phyloP scores from a whole-genome alignment of 2,329 filamentous ascomycete species.

The Aspergillus pseudoviridinutans region DNA sequence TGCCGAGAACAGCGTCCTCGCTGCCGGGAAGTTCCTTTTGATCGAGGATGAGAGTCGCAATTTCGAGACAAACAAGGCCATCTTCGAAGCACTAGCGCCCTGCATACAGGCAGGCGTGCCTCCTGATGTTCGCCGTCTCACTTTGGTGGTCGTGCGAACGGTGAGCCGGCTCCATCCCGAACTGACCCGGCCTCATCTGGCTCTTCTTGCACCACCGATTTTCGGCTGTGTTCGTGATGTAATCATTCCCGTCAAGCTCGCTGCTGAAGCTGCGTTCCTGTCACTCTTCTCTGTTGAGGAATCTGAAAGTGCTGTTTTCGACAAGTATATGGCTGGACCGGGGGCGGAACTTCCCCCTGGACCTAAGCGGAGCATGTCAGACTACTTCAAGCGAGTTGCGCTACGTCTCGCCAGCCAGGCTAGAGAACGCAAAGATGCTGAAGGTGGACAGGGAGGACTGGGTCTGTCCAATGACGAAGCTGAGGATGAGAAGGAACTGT shows the following conservation, averaged over 20 bases:
- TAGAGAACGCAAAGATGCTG: conserved; percentile 82
- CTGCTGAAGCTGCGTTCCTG: conserved; percentile 91
- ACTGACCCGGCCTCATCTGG: conserved; percentile 74
- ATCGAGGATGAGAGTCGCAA: conserved; percentile 54
- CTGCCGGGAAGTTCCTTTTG: conserved; percentile 85
- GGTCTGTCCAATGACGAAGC: conserved; percentile 85
- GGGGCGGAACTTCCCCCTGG: conserved; percentile 64
- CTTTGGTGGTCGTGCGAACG: conserved; percentile 84
- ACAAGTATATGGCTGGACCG: conserved; percentile 76
- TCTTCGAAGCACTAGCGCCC: conserved; percentile 73
- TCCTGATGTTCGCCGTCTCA: conserved; percentile 77
- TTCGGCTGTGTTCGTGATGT: conserved; percentile 87
- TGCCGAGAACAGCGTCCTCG: conserved; percentile 81
- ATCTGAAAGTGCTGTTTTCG: conserved; percentile 79
- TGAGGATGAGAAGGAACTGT: conserved; percentile 93
- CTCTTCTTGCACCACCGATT: conserved; percentile 73
- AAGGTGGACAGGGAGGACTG: conserved; percentile 80
- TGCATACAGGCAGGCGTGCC: conserved; percentile 74
- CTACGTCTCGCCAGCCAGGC: conserved; percentile 80
- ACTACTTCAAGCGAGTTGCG: conserved; percentile 95
- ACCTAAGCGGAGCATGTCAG: conserved; percentile 83
- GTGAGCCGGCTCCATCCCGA: conserved; percentile 75
- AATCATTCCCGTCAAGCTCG: conserved; percentile 91
- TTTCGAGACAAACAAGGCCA: conserved; percentile 71
- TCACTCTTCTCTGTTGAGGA: conserved; percentile 87